A percentile compares a stretch with the other conserved stretches of the same genome.
Evolutionary conservation across 1,284 basidiomycete species (phyloP).

Genomic region (Ceratobasidium sp.): DNA sequence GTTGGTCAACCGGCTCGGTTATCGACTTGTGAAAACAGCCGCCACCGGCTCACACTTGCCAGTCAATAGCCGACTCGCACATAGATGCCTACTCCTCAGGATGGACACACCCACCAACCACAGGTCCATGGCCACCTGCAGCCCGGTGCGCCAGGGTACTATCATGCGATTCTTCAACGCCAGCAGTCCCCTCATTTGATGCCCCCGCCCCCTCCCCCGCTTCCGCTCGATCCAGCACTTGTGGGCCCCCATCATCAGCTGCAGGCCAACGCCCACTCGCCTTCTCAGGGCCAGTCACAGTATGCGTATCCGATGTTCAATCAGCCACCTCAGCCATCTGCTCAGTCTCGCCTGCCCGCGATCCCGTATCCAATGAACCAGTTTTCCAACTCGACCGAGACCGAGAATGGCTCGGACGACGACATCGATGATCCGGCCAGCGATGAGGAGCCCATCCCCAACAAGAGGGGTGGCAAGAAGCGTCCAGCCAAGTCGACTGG

Average conservation of each 20-base stretch:
- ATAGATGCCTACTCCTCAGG: constrained; percentile 36
- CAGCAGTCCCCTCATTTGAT: constrained; percentile 31
- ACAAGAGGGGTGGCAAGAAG: constrained; percentile 48
- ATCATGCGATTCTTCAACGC: constrained; percentile 9
- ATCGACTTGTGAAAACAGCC: constrained; percentile 36
- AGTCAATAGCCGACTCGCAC: constrained; percentile 40
- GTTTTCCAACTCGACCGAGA: constrained; percentile 11
- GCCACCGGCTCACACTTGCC: constrained; percentile 26
- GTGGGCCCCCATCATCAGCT: constrained; percentile 15
- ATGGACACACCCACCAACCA: constrained; percentile 30
- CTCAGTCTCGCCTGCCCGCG: neutral
- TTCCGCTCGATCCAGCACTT: constrained; percentile 35
- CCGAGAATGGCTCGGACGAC: constrained; percentile 24
- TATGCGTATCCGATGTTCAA: constrained; percentile 24
- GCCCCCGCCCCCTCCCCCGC: constrained; percentile 38
- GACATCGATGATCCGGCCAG: constrained; percentile 13
- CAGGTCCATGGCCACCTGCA: constrained; percentile 22
- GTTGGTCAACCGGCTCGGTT: constrained; percentile 29
- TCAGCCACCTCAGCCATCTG: constrained; percentile 20
- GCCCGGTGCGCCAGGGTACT: constrained; percentile 20
- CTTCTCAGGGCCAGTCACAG: constrained; percentile 13
- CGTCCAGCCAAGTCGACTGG: constrained; percentile 61
- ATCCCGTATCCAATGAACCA: constrained; percentile 9
- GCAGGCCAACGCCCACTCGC: constrained; percentile 16
- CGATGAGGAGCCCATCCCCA: constrained; percentile 19